phyloP scores from a whole-genome alignment of 2,329 filamentous ascomycete species.

The Diaporthe sp. region DNA sequence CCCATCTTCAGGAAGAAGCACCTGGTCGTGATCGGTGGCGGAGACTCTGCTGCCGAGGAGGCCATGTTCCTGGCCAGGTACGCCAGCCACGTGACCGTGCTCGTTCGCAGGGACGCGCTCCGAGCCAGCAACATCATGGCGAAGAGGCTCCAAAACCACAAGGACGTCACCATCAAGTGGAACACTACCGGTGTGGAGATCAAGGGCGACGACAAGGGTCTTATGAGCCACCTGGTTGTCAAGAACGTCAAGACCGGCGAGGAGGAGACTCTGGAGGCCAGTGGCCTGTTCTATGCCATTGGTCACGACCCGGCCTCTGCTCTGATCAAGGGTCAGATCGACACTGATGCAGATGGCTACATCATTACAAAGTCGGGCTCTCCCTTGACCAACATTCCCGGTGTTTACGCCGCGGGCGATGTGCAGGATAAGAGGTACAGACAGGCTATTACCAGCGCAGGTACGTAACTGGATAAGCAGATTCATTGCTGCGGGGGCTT shows the following conservation, averaged over 20 bases:
- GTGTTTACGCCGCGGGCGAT: conserved; percentile 96
- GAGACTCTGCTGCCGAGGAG: conserved; percentile 97
- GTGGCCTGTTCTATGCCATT: conserved; percentile 96
- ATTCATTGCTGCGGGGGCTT: conserved; percentile 13
- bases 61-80: conserved; percentile 98
- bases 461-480: conserved; percentile 64
- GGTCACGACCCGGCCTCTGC: conserved; percentile 94
- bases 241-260: conserved; percentile 83
- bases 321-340: conserved; percentile 92
- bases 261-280: conserved; percentile 88
- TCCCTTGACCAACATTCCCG: conserved; percentile 87
- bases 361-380: conserved; percentile 91
- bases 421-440: conserved; percentile 99
- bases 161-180: conserved; percentile 92
- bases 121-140: conserved; percentile 95
- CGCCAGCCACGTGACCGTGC: conserved; percentile 92
- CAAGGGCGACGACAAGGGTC: conserved; percentile 84
- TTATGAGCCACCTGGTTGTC: conserved; percentile 91
- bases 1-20: conserved; percentile 98
- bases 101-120: conserved; percentile 89
- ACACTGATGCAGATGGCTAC: conserved; percentile 92
- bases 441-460: conserved; percentile 97
- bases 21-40: conserved; percentile 94
- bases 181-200: conserved; percentile 87
- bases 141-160: conserved; percentile 82